A percentile compares a stretch with the other conserved stretches of the same genome.
Conservation (phyloP, 495 filamentous ascomycete genomes). For the Aspergillus heteromorphus region DNA sequence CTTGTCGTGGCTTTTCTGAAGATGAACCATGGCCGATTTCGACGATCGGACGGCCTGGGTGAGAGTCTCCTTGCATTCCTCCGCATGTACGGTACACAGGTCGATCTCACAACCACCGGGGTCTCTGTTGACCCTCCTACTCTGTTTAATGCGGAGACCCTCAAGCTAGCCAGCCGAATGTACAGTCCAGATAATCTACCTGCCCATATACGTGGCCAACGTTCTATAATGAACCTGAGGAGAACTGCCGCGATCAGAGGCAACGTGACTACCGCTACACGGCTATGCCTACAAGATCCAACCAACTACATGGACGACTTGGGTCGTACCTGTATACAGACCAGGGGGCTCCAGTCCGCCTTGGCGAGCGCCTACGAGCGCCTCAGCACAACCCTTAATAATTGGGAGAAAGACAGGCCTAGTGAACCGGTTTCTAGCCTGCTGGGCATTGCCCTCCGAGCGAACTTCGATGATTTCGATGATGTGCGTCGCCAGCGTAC, state of each 20-base stretch:
- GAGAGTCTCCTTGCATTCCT: slow-evolving; percentile 47
- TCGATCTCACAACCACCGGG: slow-evolving; percentile 42
- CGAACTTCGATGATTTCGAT: slow-evolving; percentile 33
- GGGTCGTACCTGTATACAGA: slow-evolving; percentile 36
- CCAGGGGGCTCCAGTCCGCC: slow-evolving; percentile 23
- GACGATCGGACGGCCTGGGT: slow-evolving; percentile 22
- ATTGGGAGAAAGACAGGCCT: slow-evolving; percentile 13
- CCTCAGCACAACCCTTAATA: slow-evolving; percentile 17
- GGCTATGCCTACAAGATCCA: slow-evolving; percentile 57
- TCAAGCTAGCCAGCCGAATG: slow-evolving; percentile 1
- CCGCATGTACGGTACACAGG: slow-evolving; percentile 38
- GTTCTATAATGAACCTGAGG: slow-evolving; percentile 31
- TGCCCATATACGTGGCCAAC: slow-evolving; percentile 33
- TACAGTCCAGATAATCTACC: slow-evolving; percentile 14
- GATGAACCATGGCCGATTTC: slow-evolving; percentile 30
- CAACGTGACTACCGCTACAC: slow-evolving; percentile 22
- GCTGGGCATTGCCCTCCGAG: slow-evolving; percentile 23
- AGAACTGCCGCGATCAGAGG: slow-evolving; percentile 24
- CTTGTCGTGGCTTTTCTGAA: slow-evolving; percentile 53
- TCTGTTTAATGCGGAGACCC: slow-evolving; percentile 30
- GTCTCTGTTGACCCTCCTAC: slow-evolving; percentile 47
- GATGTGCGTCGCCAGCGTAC: slow-evolving; percentile 10
- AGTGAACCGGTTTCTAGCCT: slow-evolving; percentile 16
- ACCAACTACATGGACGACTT: slow-evolving; percentile 53
- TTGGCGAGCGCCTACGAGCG: slow-evolving; percentile 21